phyloP scores from a whole-genome alignment of 331 rosid species.

The Spiraea crenata region DNA sequence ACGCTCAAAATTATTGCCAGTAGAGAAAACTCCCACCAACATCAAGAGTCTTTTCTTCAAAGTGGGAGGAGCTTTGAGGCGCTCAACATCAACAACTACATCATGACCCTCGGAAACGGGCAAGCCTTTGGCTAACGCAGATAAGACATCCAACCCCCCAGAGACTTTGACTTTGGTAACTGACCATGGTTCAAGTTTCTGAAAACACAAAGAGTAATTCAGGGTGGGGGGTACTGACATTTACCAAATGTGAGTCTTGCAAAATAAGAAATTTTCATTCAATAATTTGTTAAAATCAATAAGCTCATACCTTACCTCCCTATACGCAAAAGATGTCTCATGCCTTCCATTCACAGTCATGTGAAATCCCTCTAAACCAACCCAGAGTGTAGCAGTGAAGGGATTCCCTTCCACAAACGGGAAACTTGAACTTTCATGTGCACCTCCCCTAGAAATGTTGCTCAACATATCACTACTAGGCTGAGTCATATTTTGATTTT shows the following conservation, averaged over 20 bases:
- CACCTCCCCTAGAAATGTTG: constrained; percentile 60
- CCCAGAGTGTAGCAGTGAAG: constrained; percentile 85
- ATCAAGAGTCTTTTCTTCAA: constrained; percentile 59
- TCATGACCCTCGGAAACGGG: constrained; percentile 86
- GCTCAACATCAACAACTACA: constrained; percentile 52
- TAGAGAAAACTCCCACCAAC: constrained; percentile 82
- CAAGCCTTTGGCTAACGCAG: constrained; percentile 85
- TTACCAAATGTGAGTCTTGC: constrained; percentile 10
- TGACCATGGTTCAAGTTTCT: constrained; percentile 92
- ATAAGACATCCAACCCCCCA: constrained; percentile 63
- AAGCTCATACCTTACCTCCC: constrained; percentile 82
- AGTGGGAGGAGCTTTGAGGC: constrained; percentile 68
- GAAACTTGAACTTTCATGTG: constrained; percentile 63
- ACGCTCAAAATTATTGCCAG: constrained; percentile 90
- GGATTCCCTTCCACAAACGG: constrained; percentile 83
- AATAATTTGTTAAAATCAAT: constrained; percentile 16
- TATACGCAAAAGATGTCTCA: constrained; percentile 87
- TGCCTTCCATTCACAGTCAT: constrained; percentile 91
- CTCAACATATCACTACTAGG: constrained; percentile 40
- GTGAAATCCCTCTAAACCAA: constrained; percentile 92
- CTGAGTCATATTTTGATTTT: constrained; percentile 45
- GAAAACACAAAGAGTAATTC: constrained; percentile 36
- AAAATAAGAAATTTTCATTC: constrained; percentile 2
- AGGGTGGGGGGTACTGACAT: constrained; percentile 26
- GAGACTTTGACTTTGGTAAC: constrained; percentile 61